Evolutionary conservation across 2,329 filamentous ascomycete species (phyloP).

Genomic region (Metarhizium anisopliae): DNA sequence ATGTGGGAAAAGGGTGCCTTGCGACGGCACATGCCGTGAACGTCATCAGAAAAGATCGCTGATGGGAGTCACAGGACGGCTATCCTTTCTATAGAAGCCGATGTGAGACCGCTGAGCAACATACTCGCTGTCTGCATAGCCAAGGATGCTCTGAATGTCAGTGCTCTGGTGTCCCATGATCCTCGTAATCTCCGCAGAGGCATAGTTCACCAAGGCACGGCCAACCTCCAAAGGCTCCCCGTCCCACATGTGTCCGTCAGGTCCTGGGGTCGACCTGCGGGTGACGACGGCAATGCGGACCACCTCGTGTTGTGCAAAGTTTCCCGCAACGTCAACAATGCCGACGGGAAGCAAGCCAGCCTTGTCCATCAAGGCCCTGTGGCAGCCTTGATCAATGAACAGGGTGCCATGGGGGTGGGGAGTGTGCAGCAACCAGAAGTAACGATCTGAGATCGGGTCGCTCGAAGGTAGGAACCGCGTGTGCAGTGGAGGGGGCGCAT

Average conservation of each 20-base stretch:
- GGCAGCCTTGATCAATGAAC: conserved; percentile 87
- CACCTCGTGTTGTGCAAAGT: conserved; percentile 86
- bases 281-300: conserved; percentile 79
- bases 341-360: conserved; percentile 83
- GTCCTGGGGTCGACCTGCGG: conserved; percentile 32
- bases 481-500: conserved; percentile 51
- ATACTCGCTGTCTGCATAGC: conserved; percentile 93
- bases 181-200: conserved; percentile 68
- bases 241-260: conserved; percentile 38
- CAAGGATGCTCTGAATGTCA: conserved; percentile 71
- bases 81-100: conserved; percentile 56
- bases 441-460: conserved; percentile 81
- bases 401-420: conserved; percentile 82
- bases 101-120: conserved; percentile 84
- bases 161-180: conserved; percentile 79
- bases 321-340: conserved; percentile 81
- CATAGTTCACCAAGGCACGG: conserved; percentile 85
- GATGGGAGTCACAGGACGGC: conserved; percentile 42
- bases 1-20: background rate
- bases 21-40: background rate
- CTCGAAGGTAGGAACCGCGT: conserved; percentile 84
- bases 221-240: conserved; percentile 64
- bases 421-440: conserved; percentile 95
- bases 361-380: conserved; percentile 70
- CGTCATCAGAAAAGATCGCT: conserved; percentile 10